Base-by-base conservation (phyloP, 305 asterid genomes). In the Rubia peregrina region DNA sequence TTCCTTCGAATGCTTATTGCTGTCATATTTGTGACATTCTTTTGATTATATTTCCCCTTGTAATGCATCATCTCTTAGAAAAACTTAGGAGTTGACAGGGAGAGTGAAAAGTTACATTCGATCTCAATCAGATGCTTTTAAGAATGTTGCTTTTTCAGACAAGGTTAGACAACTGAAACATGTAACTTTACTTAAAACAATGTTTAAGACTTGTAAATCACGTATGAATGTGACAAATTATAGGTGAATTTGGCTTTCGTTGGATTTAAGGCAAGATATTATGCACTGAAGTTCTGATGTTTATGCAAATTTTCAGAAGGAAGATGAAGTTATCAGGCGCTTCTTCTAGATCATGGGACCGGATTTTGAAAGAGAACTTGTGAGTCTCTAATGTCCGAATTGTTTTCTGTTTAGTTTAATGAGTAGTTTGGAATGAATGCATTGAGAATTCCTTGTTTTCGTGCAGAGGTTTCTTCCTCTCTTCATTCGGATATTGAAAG, bases 251-350 rank as follows among this genome's bases (percentile, higher is more conserved):
- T 86, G 0, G 83, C 87, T 22, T 68, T 11, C 2, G 73, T 69
- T 0, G 90, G 95, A 11, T 88, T 85, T 80, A 83, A 67, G 44
- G 81, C 83, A 49, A 71, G 90, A 14, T 88, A 82, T 24, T 88
- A 84, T 42, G 71, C 61, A 36, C 84, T 71, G 62, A 86, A 88
- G 21, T 82, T 88, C 36, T 67, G 44, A 67, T 74, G 2, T 51
- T 51, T 13, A 14, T 14, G 6, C 55, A 13, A 48, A 48, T 16
- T 7, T 51, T 21, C 57, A 51, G 22, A 51, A 17, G 57, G 57
- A 30, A 30, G 1, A 2, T 30, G 36, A 30, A 30, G 36, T 30
- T 30, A 30, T 30, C 36, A 30, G 4, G 3, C 3, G 36, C 36
- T 30, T 30, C 36, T 30, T 30, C 36, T 3, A 3, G 36, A 30